Conservation (phyloP, 1,284 basidiomycete genomes). For the Quambalaria eucalypti region DNA sequence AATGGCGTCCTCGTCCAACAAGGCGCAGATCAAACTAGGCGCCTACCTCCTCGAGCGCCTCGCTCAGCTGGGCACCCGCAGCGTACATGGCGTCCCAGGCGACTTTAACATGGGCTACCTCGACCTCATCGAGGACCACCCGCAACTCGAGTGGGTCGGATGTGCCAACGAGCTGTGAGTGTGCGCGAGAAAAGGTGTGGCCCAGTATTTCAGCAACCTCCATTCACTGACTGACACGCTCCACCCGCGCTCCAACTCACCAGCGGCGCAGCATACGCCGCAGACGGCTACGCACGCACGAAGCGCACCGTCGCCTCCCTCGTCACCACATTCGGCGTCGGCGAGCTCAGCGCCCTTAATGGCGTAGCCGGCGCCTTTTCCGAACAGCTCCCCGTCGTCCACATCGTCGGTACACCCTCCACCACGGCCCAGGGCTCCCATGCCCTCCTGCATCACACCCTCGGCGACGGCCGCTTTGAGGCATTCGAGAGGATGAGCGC, state of each 20-base stretch:
- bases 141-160: conserved; percentile 70
- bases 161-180: conserved; percentile 57
- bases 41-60: conserved; percentile 42
- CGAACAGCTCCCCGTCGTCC: conserved; percentile 83
- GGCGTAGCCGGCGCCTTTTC: conserved; percentile 54
- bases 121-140: conserved; percentile 75
- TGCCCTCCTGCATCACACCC: conserved; percentile 48
- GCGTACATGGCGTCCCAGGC: conserved; percentile 79
- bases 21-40: conserved; percentile 14
- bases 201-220: too few species aligned
- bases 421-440: conserved; percentile 59
- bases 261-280: conserved; percentile 69
- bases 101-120: conserved; percentile 71
- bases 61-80: conserved; percentile 48
- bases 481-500: conserved; percentile 69
- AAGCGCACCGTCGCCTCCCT: conserved; percentile 18
- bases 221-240: too few species aligned
- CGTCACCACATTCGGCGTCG: conserved; percentile 71
- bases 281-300: conserved; percentile 79
- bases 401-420: conserved; percentile 79
- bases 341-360: conserved; percentile 57
- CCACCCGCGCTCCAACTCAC: too few species aligned
- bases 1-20: neutral
- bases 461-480: conserved; percentile 51
- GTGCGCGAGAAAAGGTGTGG: too few species aligned